These are phyloP conservation scores for Cercospora brassicicola DNA, from an alignment of 2,329 filamentous ascomycete species.

Conservation along the genomic window DNA sequence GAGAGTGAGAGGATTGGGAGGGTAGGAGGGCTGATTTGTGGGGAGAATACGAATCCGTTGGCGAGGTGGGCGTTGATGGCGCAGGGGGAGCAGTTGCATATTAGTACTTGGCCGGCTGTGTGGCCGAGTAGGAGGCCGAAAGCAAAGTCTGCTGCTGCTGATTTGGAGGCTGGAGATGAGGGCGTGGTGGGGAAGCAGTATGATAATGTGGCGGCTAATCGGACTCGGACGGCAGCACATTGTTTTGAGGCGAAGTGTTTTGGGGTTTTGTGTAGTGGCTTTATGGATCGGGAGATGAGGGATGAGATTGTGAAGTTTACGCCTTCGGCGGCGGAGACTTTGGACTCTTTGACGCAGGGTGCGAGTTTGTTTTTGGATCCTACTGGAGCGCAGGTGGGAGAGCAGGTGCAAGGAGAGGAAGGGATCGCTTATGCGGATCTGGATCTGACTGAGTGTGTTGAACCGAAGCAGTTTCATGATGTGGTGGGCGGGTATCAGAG, in stretches of 20 bases:
- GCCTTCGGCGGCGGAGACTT: constrained; percentile 30
- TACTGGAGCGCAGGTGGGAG: constrained; percentile 43
- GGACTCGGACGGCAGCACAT: constrained; percentile 55
- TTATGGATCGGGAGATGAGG: constrained; percentile 40
- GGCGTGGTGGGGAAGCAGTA: constrained; percentile 44
- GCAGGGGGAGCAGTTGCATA: constrained; percentile 58
- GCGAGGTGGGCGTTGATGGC: constrained; percentile 56
- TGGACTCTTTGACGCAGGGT: constrained; percentile 46
- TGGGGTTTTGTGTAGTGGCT: constrained; percentile 52
- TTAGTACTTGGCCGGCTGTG: constrained; percentile 57
- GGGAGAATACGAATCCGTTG: constrained; percentile 60
- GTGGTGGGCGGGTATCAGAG: constrained; percentile 58
- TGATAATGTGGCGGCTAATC: constrained; percentile 57
- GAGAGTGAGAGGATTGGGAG: constrained; percentile 48
- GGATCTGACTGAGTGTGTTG: constrained; percentile 52
- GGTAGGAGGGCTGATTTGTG: constrained; percentile 56
- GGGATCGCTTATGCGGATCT: constrained; percentile 56
- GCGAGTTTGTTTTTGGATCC: constrained; percentile 56
- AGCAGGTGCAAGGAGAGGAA: constrained; percentile 50
- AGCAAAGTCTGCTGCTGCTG: neutral
- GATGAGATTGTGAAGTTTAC: constrained; percentile 41
- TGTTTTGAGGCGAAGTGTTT: constrained; percentile 62
- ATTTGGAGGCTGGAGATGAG: neutral
- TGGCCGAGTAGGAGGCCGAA: constrained; percentile 49
- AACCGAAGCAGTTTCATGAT: constrained; percentile 60